Evolutionary conservation across 192 early-diverging fungal species (phyloP), one percentile per base, ranked within the genome.

Genomic region (Phycomyces nitens): DNA sequence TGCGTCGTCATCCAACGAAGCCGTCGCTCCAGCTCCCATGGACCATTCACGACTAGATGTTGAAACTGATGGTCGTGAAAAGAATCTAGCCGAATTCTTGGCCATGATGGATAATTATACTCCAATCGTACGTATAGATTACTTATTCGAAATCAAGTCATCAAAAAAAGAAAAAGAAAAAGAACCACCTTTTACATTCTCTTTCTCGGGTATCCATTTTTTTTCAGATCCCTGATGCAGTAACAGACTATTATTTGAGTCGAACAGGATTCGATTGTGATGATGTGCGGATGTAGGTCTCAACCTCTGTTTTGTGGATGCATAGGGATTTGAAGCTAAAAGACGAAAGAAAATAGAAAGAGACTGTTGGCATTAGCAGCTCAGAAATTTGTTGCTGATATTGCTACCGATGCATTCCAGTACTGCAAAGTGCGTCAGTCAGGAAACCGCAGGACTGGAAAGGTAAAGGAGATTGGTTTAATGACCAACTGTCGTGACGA

Each of bases 201-300:
- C 2, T 44, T 40, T 52, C 18, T 51, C 39, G 40, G 5, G 1
- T 52, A 16, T 41, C 53, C 11, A n/a, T 56, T 57, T 49, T 7
- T 24, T 4, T 49, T 56, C 69, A 91, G 88, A 94, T 95, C 51
- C 94, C 94, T 39, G 96, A 96, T 65, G 88, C 91, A 23, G 88
- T 96, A 12, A 94, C 94, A 11, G 95, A 99, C 69, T 94, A 99
- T 70, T 94, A 95, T 66, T 70, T 94, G 11, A 76, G 81, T 56
- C 73, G 81, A 44, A 84, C 88, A 14, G 92, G 91, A n/a, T 87
- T 93, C 59, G 83, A 89, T 42, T 90, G 86, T 59, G 84, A 89
- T 58, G 91, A 94, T 76, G 76, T 86, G 27, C 68, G 91, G 53
- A 78, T 93, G 85, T 69, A 58, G 56, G 52, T 23, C 21, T 50